These are phyloP conservation scores for Cyberlindnera bimundalis DNA, from an alignment of 805 yeast species.

Conservation along the genomic window DNA sequence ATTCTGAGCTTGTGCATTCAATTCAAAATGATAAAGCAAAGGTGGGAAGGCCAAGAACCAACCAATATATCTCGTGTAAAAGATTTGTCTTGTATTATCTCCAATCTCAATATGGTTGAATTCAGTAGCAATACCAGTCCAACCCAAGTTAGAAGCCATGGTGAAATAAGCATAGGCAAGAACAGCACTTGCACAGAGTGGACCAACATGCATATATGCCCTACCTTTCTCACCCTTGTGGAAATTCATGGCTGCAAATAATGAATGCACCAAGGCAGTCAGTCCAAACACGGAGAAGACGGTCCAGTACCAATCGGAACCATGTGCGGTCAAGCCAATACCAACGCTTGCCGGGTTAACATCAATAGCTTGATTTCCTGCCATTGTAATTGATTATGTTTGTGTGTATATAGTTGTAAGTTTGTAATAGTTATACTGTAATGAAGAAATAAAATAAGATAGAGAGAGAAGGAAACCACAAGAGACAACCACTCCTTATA, in stretches of 20 bases:
- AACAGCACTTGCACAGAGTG: constrained; percentile 40
- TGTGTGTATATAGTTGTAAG: constrained; percentile 2
- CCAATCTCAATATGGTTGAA: constrained; percentile 43
- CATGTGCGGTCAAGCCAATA: constrained; percentile 50
- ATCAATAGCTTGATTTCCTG: constrained; percentile 23
- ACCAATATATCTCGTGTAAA: constrained; percentile 53
- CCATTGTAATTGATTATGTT: constrained; percentile 10
- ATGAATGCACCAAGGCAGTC: constrained; percentile 31
- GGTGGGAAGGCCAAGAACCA: constrained; percentile 57
- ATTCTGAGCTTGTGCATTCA: constrained; percentile 22
- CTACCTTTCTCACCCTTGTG: constrained; percentile 22
- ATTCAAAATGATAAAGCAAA: constrained; percentile 31
- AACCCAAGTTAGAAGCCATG: constrained; percentile 57
- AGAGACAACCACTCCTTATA: no score
- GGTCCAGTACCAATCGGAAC: constrained; percentile 70
- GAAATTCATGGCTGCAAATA: constrained; percentile 24
- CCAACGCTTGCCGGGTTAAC: constrained; percentile 35
- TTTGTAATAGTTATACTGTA: not conserved
- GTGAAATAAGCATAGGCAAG: constrained; percentile 51
- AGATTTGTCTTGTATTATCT: constrained; percentile 45
- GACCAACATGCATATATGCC: constrained; percentile 37
- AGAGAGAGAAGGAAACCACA: no score
- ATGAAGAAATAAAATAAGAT: no score
- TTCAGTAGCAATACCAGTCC: constrained; percentile 43
- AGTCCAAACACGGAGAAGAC: constrained; percentile 47